Conservation (phyloP, 768 basidiomycete species). For the Tricholoma sp. region DNA sequence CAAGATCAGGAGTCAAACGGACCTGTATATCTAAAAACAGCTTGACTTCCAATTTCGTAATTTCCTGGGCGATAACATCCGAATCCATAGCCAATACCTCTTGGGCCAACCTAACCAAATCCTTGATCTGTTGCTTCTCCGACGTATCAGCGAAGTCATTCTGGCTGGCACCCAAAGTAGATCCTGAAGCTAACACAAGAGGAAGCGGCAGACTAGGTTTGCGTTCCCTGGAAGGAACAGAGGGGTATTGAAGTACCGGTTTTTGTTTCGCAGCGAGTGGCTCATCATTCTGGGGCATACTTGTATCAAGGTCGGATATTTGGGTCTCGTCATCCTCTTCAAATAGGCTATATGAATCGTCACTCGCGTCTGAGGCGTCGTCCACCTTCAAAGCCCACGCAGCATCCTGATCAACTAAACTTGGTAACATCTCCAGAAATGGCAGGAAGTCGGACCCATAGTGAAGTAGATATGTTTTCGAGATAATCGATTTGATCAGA, state of each 20-base stretch:
- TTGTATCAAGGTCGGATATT: conserved; percentile 2
- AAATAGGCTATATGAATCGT: conserved; percentile 49
- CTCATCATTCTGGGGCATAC: conserved; percentile 8
- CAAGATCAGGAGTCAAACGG: conserved; percentile 15
- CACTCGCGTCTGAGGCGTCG: conserved; percentile 52
- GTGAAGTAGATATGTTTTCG: conserved; percentile 77
- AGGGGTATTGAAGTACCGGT: conserved; percentile 11
- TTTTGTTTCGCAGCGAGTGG: conserved; percentile 22
- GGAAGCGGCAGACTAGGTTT: conserved; percentile 65
- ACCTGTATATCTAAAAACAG: conserved; percentile 78
- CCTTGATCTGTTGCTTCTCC: conserved; percentile 56
- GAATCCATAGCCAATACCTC: conserved; percentile 54
- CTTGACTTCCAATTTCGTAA: conserved; percentile 67
- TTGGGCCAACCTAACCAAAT: conserved; percentile 52
- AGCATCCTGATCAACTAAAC: conserved; percentile 60
- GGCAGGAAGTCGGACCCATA: conserved; percentile 82
- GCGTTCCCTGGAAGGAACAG: conserved; percentile 45
- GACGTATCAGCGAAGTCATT: conserved; percentile 34
- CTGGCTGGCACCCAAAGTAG: conserved; percentile 21
- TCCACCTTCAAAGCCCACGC: conserved; percentile 73
- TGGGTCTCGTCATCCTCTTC: conserved; percentile 51
- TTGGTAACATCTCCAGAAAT: conserved; percentile 65
- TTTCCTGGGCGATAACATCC: conserved; percentile 76
- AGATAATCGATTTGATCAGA: conserved; percentile 71
- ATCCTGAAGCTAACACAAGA: conserved; percentile 30